Conservation (phyloP, 371 early-diverging fungal genomes). For the Saksenaea oblongispora region DNA sequence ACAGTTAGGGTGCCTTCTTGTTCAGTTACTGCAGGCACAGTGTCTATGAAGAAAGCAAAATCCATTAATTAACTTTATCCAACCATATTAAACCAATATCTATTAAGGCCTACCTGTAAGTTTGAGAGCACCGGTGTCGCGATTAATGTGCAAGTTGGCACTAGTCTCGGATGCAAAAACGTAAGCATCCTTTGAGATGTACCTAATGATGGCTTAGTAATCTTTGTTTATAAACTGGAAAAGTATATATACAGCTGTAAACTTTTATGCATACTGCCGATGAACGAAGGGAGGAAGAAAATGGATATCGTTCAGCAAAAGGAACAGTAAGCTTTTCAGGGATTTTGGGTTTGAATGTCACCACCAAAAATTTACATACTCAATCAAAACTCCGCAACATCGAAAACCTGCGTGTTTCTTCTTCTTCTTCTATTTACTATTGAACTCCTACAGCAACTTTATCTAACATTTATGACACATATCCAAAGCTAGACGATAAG, state of each 20-base stretch:
- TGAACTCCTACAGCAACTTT: no score
- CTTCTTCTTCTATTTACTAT: no score
- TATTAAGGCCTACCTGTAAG: neutral
- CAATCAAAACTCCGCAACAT: no score
- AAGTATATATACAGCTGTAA: neutral
- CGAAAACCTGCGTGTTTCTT: no score
- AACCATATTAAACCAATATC: neutral
- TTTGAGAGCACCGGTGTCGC: neutral
- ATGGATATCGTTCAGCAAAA: neutral
- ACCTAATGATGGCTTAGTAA: conserved; percentile 3
- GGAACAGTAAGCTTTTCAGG: neutral
- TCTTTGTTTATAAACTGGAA: neutral
- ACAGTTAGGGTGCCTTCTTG: conserved; percentile 5
- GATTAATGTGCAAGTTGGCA: conserved; percentile 15
- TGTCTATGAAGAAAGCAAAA: neutral
- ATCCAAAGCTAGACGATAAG: no score
- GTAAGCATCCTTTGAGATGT: conserved; percentile 22
- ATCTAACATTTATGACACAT: no score
- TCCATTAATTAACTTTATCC: conserved; percentile 6
- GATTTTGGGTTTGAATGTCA: no score
- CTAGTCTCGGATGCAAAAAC: conserved; percentile 20
- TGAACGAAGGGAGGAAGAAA: neutral
- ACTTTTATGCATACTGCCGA: neutral
- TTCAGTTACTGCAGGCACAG: neutral
- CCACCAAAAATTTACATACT: no score